Evolutionary conservation across 805 yeast genomes (phyloP).

Genomic region (Candida dajiaensis): DNA sequence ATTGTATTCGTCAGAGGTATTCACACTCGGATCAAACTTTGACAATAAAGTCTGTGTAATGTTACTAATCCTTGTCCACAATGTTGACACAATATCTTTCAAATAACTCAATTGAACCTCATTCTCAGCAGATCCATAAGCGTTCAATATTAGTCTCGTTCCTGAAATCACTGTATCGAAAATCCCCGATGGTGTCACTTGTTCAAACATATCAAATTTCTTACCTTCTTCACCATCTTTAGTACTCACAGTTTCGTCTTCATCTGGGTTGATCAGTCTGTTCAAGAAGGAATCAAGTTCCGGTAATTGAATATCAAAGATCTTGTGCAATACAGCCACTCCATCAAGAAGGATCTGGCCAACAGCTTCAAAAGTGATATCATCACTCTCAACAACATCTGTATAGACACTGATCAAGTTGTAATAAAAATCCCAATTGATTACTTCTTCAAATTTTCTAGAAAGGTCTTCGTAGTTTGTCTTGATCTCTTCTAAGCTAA

Average conservation of each 20-base stretch:
- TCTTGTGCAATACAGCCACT: constrained; percentile 3
- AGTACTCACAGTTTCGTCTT: constrained; percentile 11
- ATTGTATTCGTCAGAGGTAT: neutral
- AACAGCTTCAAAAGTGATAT: constrained; percentile 11
- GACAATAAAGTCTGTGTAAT: neutral
- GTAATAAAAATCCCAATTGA: constrained; percentile 25
- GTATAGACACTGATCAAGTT: constrained; percentile 18
- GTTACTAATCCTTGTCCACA: neutral
- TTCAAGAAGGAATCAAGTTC: constrained; percentile 17
- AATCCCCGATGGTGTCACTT: constrained; percentile 18
- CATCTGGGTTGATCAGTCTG: constrained; percentile 12
- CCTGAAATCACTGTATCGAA: constrained; percentile 14
- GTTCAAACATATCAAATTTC: constrained; percentile 19
- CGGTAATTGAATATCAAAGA: constrained; percentile 12
- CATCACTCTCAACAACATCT: constrained; percentile 8
- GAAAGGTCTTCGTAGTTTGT: constrained; percentile 11
- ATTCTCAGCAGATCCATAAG: constrained; percentile 11
- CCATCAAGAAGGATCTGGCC: constrained; percentile 5
- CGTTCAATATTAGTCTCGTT: constrained; percentile 8
- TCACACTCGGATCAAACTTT: constrained; percentile 5
- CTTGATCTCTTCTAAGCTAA: constrained; percentile 9
- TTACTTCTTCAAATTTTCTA: constrained; percentile 7
- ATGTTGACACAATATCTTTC: neutral
- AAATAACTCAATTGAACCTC: constrained; percentile 6
- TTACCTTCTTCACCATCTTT: constrained; percentile 11